A percentile compares a stretch with the other conserved stretches of the same genome.
Conservation (phyloP, 2,329 filamentous ascomycete species). For the Beauveria brongniartii region DNA sequence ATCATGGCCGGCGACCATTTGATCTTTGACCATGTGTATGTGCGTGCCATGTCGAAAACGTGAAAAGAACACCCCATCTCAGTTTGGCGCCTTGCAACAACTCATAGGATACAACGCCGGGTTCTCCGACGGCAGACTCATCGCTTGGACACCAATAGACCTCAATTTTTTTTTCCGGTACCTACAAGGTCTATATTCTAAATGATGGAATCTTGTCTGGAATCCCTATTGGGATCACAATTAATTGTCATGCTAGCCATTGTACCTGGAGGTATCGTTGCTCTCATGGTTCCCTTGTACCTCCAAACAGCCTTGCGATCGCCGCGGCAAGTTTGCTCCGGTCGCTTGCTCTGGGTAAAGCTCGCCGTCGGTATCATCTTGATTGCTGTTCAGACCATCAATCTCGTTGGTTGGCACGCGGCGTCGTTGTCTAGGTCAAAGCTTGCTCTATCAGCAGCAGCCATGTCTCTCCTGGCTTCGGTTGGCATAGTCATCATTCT, state of each 20-base stretch:
- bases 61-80: too few relatives aligned
- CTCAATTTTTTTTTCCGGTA: too few relatives aligned
- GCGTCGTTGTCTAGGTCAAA: not conserved
- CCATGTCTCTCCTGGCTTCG: not conserved
- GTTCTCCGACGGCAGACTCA: too few relatives aligned
- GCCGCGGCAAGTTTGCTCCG: not conserved
- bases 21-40: too few relatives aligned
- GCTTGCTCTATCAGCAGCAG: not conserved
- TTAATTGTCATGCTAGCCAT: not conserved
- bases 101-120: too few relatives aligned
- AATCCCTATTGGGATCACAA: not conserved
- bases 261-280: not conserved
- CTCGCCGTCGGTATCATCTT: not conserved
- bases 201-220: not conserved
- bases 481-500: constrained; percentile 16
- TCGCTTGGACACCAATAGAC: too few relatives aligned
- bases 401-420: not conserved
- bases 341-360: not conserved
- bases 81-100: too few relatives aligned
- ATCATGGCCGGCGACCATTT: too few relatives aligned
- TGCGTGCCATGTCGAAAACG: too few relatives aligned
- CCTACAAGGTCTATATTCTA: too few relatives aligned
- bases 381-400: not conserved
- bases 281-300: not conserved
- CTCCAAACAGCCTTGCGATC: not conserved